phyloP scores from a whole-genome alignment of 208 protist genomes.

The Phytomonas francai region DNA sequence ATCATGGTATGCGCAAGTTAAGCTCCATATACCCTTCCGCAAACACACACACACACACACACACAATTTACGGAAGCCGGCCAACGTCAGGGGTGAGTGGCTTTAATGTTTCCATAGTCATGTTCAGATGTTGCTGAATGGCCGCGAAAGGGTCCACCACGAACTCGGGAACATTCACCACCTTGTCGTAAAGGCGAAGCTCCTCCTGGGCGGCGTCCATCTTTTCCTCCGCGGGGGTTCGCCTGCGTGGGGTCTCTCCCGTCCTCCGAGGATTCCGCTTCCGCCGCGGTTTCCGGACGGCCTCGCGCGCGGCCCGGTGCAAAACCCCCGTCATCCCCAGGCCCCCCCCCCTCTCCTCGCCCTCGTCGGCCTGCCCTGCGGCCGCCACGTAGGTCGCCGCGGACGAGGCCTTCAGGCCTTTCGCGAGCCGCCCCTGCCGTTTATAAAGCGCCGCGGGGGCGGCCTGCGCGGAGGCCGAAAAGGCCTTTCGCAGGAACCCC shows the following conservation, averaged over 20 bases:
- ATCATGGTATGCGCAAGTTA: no score
- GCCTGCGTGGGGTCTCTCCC: neutral
- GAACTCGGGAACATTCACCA: slow-evolving; percentile 38
- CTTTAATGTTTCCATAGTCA: slow-evolving; percentile 55
- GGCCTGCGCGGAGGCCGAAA: neutral
- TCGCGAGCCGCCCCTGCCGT: no score
- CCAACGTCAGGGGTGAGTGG: slow-evolving; percentile 73
- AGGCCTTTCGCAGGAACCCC: neutral
- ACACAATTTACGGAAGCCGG: slow-evolving; percentile 2
- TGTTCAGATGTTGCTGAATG: slow-evolving; percentile 44
- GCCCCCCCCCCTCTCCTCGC: no score
- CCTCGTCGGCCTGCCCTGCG: neutral
- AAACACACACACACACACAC: no score
- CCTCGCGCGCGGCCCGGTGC: neutral
- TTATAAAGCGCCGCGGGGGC: no score
- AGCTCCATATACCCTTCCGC: no score
- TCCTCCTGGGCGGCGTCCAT: slow-evolving; percentile 47
- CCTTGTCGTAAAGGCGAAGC: slow-evolving; percentile 47
- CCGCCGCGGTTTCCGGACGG: neutral
- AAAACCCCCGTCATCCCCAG: no score
- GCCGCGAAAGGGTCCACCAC: slow-evolving; percentile 45
- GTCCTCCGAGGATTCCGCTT: neutral
- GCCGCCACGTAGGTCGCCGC: neutral
- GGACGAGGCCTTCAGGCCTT: no score
- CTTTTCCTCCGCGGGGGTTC: slow-evolving; percentile 27